phyloP scores from a whole-genome alignment of 2,329 filamentous ascomycete genomes.

The Apiospora koreana region DNA sequence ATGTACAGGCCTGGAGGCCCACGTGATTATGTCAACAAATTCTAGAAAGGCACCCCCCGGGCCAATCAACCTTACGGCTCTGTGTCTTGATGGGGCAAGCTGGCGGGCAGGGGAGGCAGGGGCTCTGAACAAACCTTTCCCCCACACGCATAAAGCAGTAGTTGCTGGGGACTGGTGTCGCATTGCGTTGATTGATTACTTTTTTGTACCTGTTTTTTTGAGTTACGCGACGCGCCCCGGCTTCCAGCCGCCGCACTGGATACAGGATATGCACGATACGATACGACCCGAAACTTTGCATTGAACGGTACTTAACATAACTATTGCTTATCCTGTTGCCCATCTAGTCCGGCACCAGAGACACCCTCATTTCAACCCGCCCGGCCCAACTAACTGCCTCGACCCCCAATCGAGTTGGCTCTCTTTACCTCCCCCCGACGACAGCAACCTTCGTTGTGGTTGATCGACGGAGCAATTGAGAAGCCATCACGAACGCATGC shows the following conservation, averaged over 20 bases:
- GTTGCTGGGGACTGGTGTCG: background rate
- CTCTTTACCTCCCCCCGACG: background rate
- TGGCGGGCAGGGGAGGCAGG: no score
- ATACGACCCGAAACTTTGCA: background rate
- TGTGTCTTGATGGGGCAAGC: background rate
- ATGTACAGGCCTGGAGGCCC: background rate
- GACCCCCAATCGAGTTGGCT: background rate
- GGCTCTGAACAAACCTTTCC: background rate
- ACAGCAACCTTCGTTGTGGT: background rate
- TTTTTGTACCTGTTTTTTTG: background rate
- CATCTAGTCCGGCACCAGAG: background rate
- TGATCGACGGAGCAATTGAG: constrained; percentile 2
- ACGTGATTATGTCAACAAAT: constrained; percentile 4
- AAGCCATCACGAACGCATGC: background rate
- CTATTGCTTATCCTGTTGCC: constrained; percentile 1
- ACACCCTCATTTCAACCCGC: background rate
- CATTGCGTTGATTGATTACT: background rate
- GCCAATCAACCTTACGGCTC: background rate
- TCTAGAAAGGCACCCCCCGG: background rate
- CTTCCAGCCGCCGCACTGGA: background rate
- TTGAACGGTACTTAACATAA: background rate
- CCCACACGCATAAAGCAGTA: background rate
- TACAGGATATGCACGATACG: background rate
- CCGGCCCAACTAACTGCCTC: background rate
- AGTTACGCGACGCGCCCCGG: constrained; percentile 7